These are phyloP conservation scores for Neonectria punicea DNA, from an alignment of 2,329 filamentous ascomycete genomes.

Conservation along the genomic window DNA sequence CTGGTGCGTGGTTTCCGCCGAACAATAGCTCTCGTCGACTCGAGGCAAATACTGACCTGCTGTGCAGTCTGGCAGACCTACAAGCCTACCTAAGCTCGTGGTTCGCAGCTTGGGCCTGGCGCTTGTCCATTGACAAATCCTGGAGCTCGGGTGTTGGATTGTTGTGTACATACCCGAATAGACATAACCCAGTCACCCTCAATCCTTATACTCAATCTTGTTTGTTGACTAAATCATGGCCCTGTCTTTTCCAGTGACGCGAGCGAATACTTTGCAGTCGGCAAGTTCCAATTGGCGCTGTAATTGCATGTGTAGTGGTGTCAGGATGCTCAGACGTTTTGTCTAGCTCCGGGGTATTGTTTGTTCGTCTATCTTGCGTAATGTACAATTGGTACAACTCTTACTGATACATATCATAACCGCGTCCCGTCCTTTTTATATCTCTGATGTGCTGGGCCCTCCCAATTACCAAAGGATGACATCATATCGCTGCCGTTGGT, in stretches of 20 bases:
- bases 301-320: background rate
- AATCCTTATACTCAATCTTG: conserved; percentile 41
- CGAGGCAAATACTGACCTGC: conserved; percentile 34
- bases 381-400: conserved; percentile 41
- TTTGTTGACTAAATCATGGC: conserved; percentile 33
- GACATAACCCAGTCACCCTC: conserved; percentile 44
- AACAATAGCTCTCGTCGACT: conserved; percentile 13
- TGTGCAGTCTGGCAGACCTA: conserved; percentile 60
- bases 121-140: conserved; percentile 32
- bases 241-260: background rate
- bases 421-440: conserved; percentile 44
- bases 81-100: conserved; percentile 51
- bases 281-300: background rate
- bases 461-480: conserved; percentile 39
- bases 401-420: conserved; percentile 42
- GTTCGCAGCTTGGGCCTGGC: conserved; percentile 23
- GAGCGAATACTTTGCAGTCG: background rate
- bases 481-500: conserved; percentile 49
- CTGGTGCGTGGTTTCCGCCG: conserved; percentile 59
- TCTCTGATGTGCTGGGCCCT: conserved; percentile 36
- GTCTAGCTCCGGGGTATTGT: conserved; percentile 36
- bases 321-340: conserved; percentile 27
- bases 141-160: conserved; percentile 39
- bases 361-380: conserved; percentile 23
- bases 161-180: conserved; percentile 49